These are phyloP conservation scores for Fulvia fulva DNA, from an alignment of 2,329 filamentous ascomycete genomes.

Conservation along the genomic window DNA sequence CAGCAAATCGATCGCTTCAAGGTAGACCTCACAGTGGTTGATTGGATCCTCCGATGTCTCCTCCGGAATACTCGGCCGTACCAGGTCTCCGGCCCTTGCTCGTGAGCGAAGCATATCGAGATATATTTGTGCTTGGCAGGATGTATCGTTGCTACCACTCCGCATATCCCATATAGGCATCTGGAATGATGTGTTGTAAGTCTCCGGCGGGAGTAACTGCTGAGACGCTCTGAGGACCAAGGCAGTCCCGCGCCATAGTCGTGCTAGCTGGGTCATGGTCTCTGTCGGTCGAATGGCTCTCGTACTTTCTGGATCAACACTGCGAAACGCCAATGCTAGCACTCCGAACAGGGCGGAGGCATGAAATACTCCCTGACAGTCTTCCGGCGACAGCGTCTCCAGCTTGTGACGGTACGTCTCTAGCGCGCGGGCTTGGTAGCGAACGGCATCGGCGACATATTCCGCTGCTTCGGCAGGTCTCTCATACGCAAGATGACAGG, in stretches of 20 bases:
- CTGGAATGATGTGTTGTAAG: conserved; percentile 15
- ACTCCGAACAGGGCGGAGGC: conserved; percentile 18
- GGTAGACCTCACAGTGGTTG: conserved; percentile 7
- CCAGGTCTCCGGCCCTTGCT: conserved; percentile 1
- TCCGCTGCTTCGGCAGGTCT: conserved; percentile 10
- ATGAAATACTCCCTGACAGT: conserved; percentile 18
- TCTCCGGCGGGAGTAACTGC: conserved; percentile 11
- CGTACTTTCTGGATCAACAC: conserved; percentile 10
- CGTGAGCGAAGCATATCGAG: conserved; percentile 13
- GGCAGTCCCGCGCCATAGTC: conserved; percentile 19
- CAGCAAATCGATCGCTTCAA: conserved; percentile 13
- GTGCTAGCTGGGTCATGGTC: conserved; percentile 13
- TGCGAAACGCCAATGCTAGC: conserved; percentile 15
- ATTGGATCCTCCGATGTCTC: not conserved
- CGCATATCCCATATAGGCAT: conserved; percentile 10
- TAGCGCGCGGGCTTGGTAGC: conserved; percentile 18
- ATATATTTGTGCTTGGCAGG: conserved; percentile 5
- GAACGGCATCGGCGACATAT: conserved; percentile 14
- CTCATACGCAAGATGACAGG: conserved; percentile 19
- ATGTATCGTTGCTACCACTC: not conserved
- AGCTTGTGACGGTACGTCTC: conserved; percentile 14
- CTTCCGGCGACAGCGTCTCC: conserved; percentile 10
- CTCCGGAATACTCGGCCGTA: not conserved
- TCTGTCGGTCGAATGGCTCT: conserved; percentile 10
- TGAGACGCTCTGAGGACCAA: conserved; percentile 14